Evolutionary conservation across 768 basidiomycete genomes (phyloP).

Genomic region (Crucibulum laeve): DNA sequence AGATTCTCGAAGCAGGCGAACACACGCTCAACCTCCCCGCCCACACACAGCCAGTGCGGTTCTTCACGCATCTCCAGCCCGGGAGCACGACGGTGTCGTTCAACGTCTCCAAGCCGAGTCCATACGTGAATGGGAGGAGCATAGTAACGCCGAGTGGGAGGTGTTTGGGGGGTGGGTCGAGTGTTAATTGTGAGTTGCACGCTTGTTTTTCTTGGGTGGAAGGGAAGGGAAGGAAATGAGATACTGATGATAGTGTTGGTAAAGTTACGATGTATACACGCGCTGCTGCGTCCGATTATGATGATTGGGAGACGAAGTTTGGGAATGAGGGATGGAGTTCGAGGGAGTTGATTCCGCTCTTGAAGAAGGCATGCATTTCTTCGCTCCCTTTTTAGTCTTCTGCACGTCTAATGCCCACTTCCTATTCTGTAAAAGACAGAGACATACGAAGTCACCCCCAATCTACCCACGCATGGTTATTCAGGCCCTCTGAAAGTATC

Average conservation of each 20-base stretch:
- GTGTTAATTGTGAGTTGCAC: constrained; percentile 47
- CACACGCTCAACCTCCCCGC: constrained; percentile 38
- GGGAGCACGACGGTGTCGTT: constrained; percentile 38
- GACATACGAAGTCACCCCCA: constrained; percentile 26
- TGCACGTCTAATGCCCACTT: too few species aligned
- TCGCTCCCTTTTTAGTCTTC: too few species aligned
- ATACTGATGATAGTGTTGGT: not conserved
- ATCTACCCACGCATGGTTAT: constrained; percentile 37
- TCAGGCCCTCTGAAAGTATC: constrained; percentile 49
- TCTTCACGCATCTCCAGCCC: constrained; percentile 33
- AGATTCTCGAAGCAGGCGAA: constrained; percentile 57
- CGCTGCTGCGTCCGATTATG: constrained; percentile 58
- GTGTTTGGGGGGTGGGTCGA: constrained; percentile 59
- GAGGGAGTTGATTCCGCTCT: constrained; percentile 48
- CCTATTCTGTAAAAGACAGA: constrained; percentile 29
- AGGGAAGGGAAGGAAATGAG: too few species aligned
- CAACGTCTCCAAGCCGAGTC: constrained; percentile 38
- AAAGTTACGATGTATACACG: constrained; percentile 53
- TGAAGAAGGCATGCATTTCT: constrained; percentile 58
- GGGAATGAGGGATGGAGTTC: constrained; percentile 62
- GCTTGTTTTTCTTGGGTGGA: not conserved
- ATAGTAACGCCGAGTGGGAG: constrained; percentile 40
- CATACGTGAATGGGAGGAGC: constrained; percentile 37
- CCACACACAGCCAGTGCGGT: constrained; percentile 55
- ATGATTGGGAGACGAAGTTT: constrained; percentile 52